These are phyloP conservation scores for Amphicarpaea edgeworthii DNA, from an alignment of 306 rosid genomes.

Conservation along the genomic window DNA sequence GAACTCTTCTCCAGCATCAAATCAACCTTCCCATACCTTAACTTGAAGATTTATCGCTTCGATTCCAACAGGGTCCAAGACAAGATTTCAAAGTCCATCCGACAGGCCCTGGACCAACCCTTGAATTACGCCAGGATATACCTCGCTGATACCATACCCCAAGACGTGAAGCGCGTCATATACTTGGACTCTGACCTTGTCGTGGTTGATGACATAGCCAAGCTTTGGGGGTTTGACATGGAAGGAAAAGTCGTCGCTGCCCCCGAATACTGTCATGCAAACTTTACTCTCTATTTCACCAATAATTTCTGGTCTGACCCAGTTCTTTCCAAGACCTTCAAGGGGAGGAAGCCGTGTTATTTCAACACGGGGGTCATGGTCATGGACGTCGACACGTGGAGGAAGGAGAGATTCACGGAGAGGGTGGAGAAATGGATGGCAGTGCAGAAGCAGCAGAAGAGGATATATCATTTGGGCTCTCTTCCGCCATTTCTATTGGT, in stretches of 20 bases:
- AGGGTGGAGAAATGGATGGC: constrained; percentile 76
- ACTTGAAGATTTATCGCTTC: constrained; percentile 55
- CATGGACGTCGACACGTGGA: constrained; percentile 71
- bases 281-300: constrained; percentile 64
- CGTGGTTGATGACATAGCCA: constrained; percentile 71
- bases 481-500: constrained; percentile 75
- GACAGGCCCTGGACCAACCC: constrained; percentile 73
- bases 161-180: constrained; percentile 55
- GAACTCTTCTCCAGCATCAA: constrained; percentile 57
- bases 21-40: constrained; percentile 69
- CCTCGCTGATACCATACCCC: constrained; percentile 62
- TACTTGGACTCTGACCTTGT: constrained; percentile 71
- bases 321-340: constrained; percentile 44
- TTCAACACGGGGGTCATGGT: constrained; percentile 85
- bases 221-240: constrained; percentile 70
- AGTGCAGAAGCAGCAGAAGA: constrained; percentile 59
- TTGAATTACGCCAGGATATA: constrained; percentile 72
- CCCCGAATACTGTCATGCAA: constrained; percentile 71
- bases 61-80: constrained; percentile 53
- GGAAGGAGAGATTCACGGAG: constrained; percentile 59
- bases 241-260: constrained; percentile 72
- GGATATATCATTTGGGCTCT: constrained; percentile 72
- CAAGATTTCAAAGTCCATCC: constrained; percentile 70
- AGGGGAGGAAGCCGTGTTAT: constrained; percentile 67
- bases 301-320: constrained; percentile 61